These are phyloP conservation scores for Eleusine coracana DNA, from an alignment of 176 grass and related monocot species.

Conservation along the genomic window DNA sequence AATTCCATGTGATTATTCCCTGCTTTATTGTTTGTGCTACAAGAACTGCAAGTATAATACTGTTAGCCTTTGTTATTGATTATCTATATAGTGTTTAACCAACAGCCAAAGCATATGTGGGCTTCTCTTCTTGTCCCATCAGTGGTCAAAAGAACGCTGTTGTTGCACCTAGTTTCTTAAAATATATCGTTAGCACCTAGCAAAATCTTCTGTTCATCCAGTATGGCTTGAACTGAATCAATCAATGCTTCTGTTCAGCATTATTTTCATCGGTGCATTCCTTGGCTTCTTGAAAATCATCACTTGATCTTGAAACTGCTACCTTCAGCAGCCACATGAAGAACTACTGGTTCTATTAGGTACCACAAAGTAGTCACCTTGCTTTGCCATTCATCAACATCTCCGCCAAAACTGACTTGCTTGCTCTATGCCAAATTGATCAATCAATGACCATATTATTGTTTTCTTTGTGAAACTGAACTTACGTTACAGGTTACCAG, in stretches of 20 bases:
- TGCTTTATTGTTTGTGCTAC: slow-evolving; percentile 5
- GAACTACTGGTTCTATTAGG: not conserved
- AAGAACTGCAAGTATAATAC: not conserved
- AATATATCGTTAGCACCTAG: not conserved
- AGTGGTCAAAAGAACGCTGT: not conserved
- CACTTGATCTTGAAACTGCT: slow-evolving; percentile 11
- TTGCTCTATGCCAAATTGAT: not conserved
- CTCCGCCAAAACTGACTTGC: not conserved
- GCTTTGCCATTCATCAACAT: not conserved
- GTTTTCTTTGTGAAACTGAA: not conserved
- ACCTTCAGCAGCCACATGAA: not conserved
- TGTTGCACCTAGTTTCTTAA: not conserved
- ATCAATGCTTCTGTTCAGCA: slow-evolving; percentile 26
- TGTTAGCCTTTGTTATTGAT: slow-evolving; percentile 1
- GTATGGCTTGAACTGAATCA: slow-evolving; percentile 20
- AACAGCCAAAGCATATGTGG: not conserved
- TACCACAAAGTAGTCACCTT: not conserved
- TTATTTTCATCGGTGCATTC: slow-evolving; percentile 14
- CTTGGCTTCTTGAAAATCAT: slow-evolving; percentile 10
- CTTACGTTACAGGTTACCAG: too few relatives aligned
- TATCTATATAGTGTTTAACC: not conserved
- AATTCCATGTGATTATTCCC: not conserved
- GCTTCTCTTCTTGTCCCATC: not conserved
- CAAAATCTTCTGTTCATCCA: slow-evolving; percentile 10
- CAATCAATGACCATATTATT: not conserved